Percentiles rank a stretch among this genome's conserved stretches.
phyloP scores from a whole-genome alignment of 2,329 filamentous ascomycete genomes.

The Colletotrichum sp. region DNA sequence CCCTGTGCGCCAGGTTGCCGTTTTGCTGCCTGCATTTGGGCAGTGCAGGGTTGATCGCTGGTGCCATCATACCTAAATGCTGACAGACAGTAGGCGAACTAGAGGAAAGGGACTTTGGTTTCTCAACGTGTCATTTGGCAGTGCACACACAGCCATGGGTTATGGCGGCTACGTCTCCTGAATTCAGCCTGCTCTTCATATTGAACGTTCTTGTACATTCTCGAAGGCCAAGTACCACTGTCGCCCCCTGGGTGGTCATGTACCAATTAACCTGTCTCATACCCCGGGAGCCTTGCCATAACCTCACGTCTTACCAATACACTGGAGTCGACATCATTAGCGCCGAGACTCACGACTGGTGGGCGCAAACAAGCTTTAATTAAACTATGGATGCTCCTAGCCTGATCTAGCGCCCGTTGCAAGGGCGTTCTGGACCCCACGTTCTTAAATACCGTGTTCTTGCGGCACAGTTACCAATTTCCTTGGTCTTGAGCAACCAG shows the following conservation, averaged over 20 bases:
- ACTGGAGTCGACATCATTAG: neutral
- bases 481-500: neutral
- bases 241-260: neutral
- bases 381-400: neutral
- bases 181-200: neutral
- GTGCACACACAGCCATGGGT: neutral
- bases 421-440: neutral
- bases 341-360: neutral
- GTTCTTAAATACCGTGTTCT: neutral
- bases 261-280: neutral
- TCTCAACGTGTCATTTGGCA: neutral
- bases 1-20: neutral
- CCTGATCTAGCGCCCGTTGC: neutral
- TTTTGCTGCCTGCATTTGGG: neutral
- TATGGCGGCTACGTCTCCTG: neutral
- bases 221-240: neutral
- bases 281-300: neutral
- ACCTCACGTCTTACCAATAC: neutral
- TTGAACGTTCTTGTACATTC: neutral
- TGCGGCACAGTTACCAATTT: neutral
- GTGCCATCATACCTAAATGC: neutral
- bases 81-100: neutral
- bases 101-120: neutral
- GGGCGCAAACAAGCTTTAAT: neutral
- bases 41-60: neutral